Percentiles rank a stretch among this genome's conserved stretches.
phyloP scores from a whole-genome alignment of 768 basidiomycete genomes.

The Peribolospora baueri region DNA sequence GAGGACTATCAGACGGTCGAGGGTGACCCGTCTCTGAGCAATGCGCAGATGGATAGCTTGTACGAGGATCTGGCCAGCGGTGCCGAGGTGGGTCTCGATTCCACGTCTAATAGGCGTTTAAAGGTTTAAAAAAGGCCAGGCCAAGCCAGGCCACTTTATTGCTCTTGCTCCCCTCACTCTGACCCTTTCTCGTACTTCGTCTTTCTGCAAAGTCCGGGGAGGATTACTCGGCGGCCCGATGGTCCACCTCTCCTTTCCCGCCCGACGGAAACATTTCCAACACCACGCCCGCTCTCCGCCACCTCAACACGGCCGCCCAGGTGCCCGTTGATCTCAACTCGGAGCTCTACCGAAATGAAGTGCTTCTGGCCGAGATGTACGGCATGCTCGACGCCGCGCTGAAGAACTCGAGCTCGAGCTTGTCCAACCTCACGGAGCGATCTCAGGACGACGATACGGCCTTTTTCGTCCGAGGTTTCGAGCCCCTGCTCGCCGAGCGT shows the following conservation, averaged over 20 bases:
- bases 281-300: constrained; percentile 35
- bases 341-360: constrained; percentile 38
- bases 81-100: constrained; percentile 30
- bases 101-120: too few relatives aligned
- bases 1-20: constrained; percentile 59
- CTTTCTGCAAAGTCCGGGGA: constrained; percentile 6
- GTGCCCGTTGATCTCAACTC: constrained; percentile 61
- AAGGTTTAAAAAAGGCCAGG: too few relatives aligned
- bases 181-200: not conserved
- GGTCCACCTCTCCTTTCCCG: constrained; percentile 23
- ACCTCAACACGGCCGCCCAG: constrained; percentile 42
- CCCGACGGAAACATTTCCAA: constrained; percentile 18
- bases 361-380: constrained; percentile 2
- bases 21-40: constrained; percentile 22
- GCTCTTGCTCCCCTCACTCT: not conserved
- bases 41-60: constrained; percentile 23
- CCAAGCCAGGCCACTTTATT: too few relatives aligned
- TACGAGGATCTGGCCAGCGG: constrained; percentile 72
- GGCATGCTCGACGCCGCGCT: not conserved
- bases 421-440: too few relatives aligned
- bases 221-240: constrained; percentile 19
- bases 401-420: not conserved
- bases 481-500: constrained; percentile 29
- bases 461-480: constrained; percentile 24
- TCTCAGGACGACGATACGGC: constrained; percentile 30